Conservation (phyloP, 805 yeast species). For the Pichia phayaonensis region DNA sequence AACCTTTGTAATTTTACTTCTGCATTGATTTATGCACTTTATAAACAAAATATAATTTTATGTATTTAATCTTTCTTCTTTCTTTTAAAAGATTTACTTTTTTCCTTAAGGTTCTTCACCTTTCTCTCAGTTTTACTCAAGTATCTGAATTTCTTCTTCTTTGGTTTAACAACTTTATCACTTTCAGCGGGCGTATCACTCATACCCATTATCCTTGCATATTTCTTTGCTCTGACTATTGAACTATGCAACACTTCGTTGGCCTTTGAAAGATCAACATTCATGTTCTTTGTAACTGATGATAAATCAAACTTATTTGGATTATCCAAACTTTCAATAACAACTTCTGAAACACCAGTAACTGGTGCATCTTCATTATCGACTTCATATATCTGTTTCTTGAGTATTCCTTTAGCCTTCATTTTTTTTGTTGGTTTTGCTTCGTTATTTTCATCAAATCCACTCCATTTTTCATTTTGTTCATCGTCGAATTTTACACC, state of each 20-base stretch:
- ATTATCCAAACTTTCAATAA: constrained; percentile 48
- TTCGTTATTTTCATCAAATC: constrained; percentile 28
- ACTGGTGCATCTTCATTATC: constrained; percentile 33
- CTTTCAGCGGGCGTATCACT: constrained; percentile 32
- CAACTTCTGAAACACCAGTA: constrained; percentile 40
- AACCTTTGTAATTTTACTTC: not conserved
- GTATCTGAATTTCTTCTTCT: constrained; percentile 82
- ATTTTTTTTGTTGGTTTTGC: constrained; percentile 13
- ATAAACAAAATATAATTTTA: not conserved
- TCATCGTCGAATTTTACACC: constrained; percentile 16
- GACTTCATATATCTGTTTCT: constrained; percentile 34
- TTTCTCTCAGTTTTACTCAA: constrained; percentile 74
- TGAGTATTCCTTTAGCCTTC: constrained; percentile 35
- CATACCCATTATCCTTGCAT: constrained; percentile 62
- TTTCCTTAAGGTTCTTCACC: constrained; percentile 39
- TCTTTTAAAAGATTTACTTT: constrained; percentile 22
- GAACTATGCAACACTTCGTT: constrained; percentile 67
- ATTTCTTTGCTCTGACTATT: constrained; percentile 71
- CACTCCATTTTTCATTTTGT: constrained; percentile 33
- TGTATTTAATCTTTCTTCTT: constrained; percentile 19
- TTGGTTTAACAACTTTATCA: constrained; percentile 24
- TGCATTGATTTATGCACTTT: constrained; percentile 1
- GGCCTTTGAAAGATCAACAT: constrained; percentile 63
- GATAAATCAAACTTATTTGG: constrained; percentile 32
- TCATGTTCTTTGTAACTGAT: constrained; percentile 50